These are phyloP conservation scores for Cicer chorassanicum DNA, from an alignment of 306 rosid species.

Conservation along the genomic window DNA sequence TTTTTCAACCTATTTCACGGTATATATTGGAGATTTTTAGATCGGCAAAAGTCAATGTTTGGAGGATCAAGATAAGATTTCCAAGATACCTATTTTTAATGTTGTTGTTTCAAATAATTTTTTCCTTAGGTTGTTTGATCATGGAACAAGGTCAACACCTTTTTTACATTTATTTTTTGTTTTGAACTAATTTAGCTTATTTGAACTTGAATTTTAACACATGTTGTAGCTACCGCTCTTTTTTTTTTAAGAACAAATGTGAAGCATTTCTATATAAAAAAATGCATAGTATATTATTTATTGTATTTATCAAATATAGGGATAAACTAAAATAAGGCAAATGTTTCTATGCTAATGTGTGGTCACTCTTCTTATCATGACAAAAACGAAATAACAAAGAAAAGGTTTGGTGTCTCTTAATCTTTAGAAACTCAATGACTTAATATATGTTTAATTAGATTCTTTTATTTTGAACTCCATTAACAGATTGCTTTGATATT, in stretches of 20 bases:
- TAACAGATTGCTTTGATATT: no score
- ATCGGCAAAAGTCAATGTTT: conserved; percentile 57
- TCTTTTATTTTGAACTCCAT: no score
- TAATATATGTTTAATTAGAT: background rate
- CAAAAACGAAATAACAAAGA: background rate
- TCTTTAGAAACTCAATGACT: conserved; percentile 4
- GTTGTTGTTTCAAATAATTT: conserved; percentile 61
- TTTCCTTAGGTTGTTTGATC: conserved; percentile 79
- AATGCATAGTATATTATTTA: background rate
- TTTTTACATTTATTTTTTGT: background rate
- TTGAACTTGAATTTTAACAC: background rate
- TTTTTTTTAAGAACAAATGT: conserved; percentile 9
- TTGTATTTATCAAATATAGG: conserved; percentile 3
- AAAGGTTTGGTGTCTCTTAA: background rate
- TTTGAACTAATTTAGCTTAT: background rate
- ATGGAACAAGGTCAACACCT: conserved; percentile 56
- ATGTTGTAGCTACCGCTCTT: conserved; percentile 20
- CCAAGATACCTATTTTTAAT: conserved; percentile 73
- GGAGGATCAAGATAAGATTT: conserved; percentile 79
- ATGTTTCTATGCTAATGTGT: background rate
- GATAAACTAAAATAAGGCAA: background rate
- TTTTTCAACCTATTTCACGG: background rate
- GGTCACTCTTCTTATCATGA: background rate
- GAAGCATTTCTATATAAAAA: background rate
- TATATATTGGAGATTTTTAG: conserved; percentile 75